Evolutionary conservation across 2,329 filamentous ascomycete species (phyloP), one percentile per base, ranked within the genome.

Genomic region (Lasiodiplodia theobromae): DNA sequence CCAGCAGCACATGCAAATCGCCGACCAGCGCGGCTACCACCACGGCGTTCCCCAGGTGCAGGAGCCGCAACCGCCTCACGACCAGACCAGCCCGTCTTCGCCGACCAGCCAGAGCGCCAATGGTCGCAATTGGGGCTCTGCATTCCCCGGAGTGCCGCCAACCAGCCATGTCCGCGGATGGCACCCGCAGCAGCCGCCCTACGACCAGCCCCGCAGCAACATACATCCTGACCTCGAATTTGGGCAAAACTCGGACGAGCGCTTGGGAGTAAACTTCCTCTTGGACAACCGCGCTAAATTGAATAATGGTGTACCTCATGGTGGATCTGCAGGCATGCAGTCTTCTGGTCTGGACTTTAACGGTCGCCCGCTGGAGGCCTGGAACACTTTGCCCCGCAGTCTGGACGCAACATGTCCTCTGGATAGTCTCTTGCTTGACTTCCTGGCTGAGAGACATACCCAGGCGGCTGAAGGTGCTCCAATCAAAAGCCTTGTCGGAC

Each of bases 371-470:
- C 73, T 75, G 7, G 52, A 73, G 2, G 75, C 77, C 0, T 77
- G 79, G 68, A 71, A 78, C 62, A 79, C 78, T 6, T 71, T 83
- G 4, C 82, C 82, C 2, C 77, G 77, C 34, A 92, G 93, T 74
- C 84, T 86, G 23, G 77, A 84, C 1, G 86, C 92, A 0, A 94
- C 92, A 0, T 96, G 92, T 76, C 88, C 92, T 0, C 84, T 97
- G 1, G 94, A 97, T 75, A 85, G 83, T 52, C 86, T 97, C n/a
- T 85, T 97, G 54, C 86, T 95, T 28, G 90, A 94, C 76, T 96
- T 96, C 74, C 85, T 96, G 34, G 84, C 87, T 31, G 88, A 92
- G 73, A 87, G 91, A 6, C 86, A 86, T 40, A 86, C 90, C 73
- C 88, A 89, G 58, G 86, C 89, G 1, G 86, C 86, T 1, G 86